Evolutionary conservation across 2,329 filamentous ascomycete genomes (phyloP), one percentile per base, ranked within the genome.

Genomic region (Neoscytalidium dimidiatum): DNA sequence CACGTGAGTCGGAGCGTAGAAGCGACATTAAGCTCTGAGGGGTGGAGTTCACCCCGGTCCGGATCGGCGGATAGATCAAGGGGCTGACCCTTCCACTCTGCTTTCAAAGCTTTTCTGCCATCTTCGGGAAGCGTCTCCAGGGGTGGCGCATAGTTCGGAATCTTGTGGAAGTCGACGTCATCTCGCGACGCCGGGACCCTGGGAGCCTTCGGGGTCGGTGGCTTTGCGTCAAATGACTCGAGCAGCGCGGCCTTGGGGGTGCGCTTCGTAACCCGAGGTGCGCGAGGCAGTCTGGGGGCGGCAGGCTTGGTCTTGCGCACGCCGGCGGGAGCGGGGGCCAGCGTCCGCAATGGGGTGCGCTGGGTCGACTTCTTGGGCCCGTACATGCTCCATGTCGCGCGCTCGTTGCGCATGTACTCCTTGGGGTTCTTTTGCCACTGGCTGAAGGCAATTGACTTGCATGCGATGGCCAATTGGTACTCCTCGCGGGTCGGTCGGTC

Each of bases 1-100:
- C 91, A 94, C 69, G 92, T 91, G 35, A 98, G 86, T 64, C 93
- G 88, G 31, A 97, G 85, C 56, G 88, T 91, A 51, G 90, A 88
- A 11, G 93, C 93, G 31, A 97, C 84, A 19, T 83, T 81, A 31
- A 94, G 73, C 79, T 98, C 94, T 67, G 93, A 90, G 5, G 88
- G 85, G 74, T 95, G 92, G 46, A 97, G 86, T 43, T 92, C 81
- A 64, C 87, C 75, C 26, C 85, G 83, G 71, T 94, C 83, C 6
- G 90, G 87, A 72, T 96, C 92, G 66, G 84, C 83, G 76, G 84
- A 86, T 51, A 97, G 86, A 73, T 96, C 90, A 68, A 95, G 86
- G 43, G 89, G 86, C 67, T 88, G 86, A 7, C 91, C 92, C 80
- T 94, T 95, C 92, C 92, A 96, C 67, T 96, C 92, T 28, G 92